Evolutionary conservation across 2,329 filamentous ascomycete genomes (phyloP).

Genomic region (Lithohypha guttulata): DNA sequence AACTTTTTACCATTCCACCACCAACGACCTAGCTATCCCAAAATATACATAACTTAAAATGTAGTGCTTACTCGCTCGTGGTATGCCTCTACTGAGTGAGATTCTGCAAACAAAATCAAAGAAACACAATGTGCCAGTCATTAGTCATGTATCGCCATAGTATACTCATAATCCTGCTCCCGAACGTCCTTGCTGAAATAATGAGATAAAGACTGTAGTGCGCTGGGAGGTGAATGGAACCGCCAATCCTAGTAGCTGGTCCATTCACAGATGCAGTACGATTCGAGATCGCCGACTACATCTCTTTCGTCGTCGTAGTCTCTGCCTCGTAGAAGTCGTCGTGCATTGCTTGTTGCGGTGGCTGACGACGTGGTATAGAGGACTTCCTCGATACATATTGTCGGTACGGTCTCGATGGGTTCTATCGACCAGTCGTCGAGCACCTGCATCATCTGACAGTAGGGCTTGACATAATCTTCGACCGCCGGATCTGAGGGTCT

Average conservation of each 20-base stretch:
- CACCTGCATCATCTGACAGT: slow-evolving; percentile 56
- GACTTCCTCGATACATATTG: slow-evolving; percentile 18
- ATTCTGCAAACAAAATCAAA: no score
- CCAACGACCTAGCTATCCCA: no score
- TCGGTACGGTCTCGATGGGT: slow-evolving; percentile 21
- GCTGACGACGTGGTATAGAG: slow-evolving; percentile 9
- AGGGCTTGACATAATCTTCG: slow-evolving; percentile 33
- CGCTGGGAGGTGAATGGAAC: background rate
- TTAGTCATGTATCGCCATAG: no score
- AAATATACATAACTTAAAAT: no score
- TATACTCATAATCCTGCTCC: no score
- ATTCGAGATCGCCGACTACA: slow-evolving; percentile 11
- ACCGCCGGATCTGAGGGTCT: slow-evolving; percentile 26
- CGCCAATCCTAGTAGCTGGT: slow-evolving; percentile 12
- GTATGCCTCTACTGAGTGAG: no score
- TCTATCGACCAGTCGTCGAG: slow-evolving; percentile 40
- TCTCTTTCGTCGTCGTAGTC: background rate
- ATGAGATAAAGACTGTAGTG: no score
- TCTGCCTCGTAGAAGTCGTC: background rate
- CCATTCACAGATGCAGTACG: slow-evolving; percentile 22
- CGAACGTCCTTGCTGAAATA: no score
- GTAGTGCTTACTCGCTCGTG: no score
- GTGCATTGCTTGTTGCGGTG: background rate
- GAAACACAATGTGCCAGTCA: no score
- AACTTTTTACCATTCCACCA: no score